Conservation (phyloP, 1,139 yeast species). For the Kluyveromyces sp. region DNA sequence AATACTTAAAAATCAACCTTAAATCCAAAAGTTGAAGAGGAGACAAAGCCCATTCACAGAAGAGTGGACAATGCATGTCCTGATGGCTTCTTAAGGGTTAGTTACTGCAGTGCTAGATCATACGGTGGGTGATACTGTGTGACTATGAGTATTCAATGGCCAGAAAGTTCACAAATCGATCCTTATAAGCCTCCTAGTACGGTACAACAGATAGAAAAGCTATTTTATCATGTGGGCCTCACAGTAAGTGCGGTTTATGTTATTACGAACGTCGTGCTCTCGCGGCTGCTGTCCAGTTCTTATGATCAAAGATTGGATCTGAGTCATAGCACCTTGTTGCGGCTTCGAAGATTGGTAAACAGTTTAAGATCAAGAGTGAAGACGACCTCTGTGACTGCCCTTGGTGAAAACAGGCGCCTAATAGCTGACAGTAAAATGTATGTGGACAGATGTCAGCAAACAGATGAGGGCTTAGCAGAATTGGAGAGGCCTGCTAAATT, state of each 20-base stretch:
- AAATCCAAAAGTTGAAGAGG: neutral
- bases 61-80: too few relatives aligned
- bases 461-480: slow-evolving; percentile 31
- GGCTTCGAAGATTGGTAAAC: slow-evolving; percentile 22
- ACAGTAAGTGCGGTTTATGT: slow-evolving; percentile 25
- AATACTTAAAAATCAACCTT: too few relatives aligned
- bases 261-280: slow-evolving; percentile 21
- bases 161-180: slow-evolving; percentile 16
- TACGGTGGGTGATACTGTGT: too few relatives aligned
- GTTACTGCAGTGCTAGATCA: too few relatives aligned
- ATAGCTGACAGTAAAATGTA: slow-evolving; percentile 36
- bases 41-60: too few relatives aligned
- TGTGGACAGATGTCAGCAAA: slow-evolving; percentile 33
- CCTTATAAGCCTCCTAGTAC: slow-evolving; percentile 10
- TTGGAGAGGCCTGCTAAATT: slow-evolving; percentile 17
- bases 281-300: slow-evolving; percentile 30
- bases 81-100: too few relatives aligned
- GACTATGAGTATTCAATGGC: slow-evolving; percentile 18
- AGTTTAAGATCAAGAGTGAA: slow-evolving; percentile 17
- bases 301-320: slow-evolving; percentile 30
- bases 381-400: slow-evolving; percentile 33
- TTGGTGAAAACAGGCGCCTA: slow-evolving; percentile 37
- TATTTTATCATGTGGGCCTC: slow-evolving; percentile 30
- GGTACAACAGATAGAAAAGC: slow-evolving; percentile 11
- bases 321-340: slow-evolving; percentile 17